Evolutionary conservation across 1,139 yeast species (phyloP), one percentile per base, ranked within the genome.

Genomic region (Pichia sp.): DNA sequence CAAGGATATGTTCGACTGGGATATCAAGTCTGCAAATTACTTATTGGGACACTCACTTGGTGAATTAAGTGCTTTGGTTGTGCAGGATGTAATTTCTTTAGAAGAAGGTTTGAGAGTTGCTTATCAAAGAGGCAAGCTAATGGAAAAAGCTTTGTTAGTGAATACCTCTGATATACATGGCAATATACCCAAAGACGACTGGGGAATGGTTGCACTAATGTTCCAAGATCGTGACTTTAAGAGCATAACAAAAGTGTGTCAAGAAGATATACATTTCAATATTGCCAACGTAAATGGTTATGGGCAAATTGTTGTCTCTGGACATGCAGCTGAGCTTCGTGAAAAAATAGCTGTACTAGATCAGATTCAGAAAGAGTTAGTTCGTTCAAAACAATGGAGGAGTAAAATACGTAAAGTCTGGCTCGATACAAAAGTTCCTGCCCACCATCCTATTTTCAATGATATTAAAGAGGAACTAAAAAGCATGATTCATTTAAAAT

Each of bases 11-110:
- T 55, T 57, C 30, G 62, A 61, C 8, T 42, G 62, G 32, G 64
- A 68, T 54, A 47, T 67, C 11, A 50, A 55, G 5, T 41, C 47
- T 6, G 55, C 62, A 1, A 65, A 68, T 47, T 66, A 61, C 51
- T 56, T 64, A 43, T 45, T 69, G n/a, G 75, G 75, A 4, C 75
- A 71, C 54, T 70, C 73, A 5, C 54, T 71, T 16, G 75, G 75
- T 1, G 75, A 71, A 49, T 64, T 71, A 10, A 62, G 68, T 16
- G 56, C 64, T 3, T 49, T 71, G 30, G 66, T 63, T 2, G 45
- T 67, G 6, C 71, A 67, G 55, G 67, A 56, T 5, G 61, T 61
- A 0, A 47, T 71, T 0, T 34, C 63, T 0, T 61, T 69, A 29
- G 63, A 61, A 13, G 53, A 65, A n/a, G 68, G 68, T 1, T 50